These are phyloP conservation scores for Arachis hypogaea DNA, from an alignment of 306 rosid species.

Conservation along the genomic window DNA sequence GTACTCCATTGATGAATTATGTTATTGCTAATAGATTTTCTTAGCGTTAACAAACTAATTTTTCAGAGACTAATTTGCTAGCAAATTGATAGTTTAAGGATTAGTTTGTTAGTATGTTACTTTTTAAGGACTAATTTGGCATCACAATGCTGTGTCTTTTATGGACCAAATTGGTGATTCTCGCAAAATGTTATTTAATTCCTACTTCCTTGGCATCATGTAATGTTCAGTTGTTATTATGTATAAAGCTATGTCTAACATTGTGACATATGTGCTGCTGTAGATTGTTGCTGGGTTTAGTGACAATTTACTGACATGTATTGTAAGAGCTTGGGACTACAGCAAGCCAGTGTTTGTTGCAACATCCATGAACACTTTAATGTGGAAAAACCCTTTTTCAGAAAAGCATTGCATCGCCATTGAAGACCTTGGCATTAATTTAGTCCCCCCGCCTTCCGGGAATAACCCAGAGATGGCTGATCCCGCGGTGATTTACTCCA, in stretches of 20 bases:
- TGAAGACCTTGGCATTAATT: conserved; percentile 71
- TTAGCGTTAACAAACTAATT: too few relatives aligned
- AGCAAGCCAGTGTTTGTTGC: conserved; percentile 78
- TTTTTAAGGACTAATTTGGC: too few relatives aligned
- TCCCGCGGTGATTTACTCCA: conserved; percentile 50
- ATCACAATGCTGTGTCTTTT: too few relatives aligned
- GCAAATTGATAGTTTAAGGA: too few relatives aligned
- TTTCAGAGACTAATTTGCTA: too few relatives aligned
- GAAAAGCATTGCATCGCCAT: conserved; percentile 60
- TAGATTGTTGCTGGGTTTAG: conserved; percentile 84
- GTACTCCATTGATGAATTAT: too few relatives aligned
- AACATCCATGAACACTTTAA: conserved; percentile 73
- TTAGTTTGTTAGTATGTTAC: too few relatives aligned
- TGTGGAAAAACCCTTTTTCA: conserved; percentile 82
- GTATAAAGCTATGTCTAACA: neutral
- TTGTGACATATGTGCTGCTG: neutral
- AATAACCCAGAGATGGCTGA: conserved; percentile 70
- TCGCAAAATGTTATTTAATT: neutral
- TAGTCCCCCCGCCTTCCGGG: conserved; percentile 66
- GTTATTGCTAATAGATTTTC: too few relatives aligned
- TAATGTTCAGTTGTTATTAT: neutral
- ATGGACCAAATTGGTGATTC: neutral
- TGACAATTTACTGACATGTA: conserved; percentile 80
- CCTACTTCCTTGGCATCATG: neutral
- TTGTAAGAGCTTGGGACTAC: conserved; percentile 89